Evolutionary conservation across 306 rosid genomes (phyloP).

Genomic region (Prosopis cineraria): DNA sequence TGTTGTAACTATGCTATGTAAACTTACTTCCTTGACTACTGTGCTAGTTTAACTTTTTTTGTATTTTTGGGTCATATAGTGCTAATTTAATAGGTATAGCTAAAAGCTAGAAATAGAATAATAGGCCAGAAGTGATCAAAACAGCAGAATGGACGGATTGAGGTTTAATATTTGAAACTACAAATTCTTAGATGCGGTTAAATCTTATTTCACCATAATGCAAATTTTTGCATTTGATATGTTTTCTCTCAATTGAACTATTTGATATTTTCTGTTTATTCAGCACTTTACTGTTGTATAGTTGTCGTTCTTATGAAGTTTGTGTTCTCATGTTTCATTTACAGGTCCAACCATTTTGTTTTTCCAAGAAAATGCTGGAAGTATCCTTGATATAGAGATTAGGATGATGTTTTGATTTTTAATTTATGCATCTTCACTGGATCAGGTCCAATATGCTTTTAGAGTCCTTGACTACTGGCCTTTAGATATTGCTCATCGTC

Average conservation of each 20-base stretch:
- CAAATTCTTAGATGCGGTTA: conserved; percentile 13
- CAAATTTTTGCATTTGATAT: not conserved
- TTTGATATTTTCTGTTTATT: not conserved
- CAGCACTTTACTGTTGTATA: conserved; percentile 2
- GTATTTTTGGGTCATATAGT: not conserved
- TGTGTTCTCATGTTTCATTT: conserved; percentile 38
- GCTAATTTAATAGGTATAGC: conserved; percentile 19
- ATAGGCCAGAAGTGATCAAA: not conserved
- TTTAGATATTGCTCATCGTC: conserved; percentile 98
- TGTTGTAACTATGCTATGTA: not conserved
- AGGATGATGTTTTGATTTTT: conserved; percentile 27
- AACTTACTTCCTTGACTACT: not conserved
- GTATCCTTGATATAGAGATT: conserved; percentile 70
- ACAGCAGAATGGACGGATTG: not conserved
- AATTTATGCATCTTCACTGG: conserved; percentile 19
- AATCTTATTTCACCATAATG: not conserved
- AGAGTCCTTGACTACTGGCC: conserved; percentile 65
- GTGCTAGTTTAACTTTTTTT: not conserved
- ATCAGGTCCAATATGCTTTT: conserved; percentile 37
- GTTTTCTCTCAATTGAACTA: not conserved
- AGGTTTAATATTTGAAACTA: not conserved
- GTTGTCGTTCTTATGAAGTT: conserved; percentile 30
- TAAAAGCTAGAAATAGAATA: not conserved
- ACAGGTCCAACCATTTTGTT: conserved; percentile 96
- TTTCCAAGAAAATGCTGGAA: conserved; percentile 99